phyloP scores from a whole-genome alignment of 2,329 filamentous ascomycete genomes.

The Sclerotinia minor region DNA sequence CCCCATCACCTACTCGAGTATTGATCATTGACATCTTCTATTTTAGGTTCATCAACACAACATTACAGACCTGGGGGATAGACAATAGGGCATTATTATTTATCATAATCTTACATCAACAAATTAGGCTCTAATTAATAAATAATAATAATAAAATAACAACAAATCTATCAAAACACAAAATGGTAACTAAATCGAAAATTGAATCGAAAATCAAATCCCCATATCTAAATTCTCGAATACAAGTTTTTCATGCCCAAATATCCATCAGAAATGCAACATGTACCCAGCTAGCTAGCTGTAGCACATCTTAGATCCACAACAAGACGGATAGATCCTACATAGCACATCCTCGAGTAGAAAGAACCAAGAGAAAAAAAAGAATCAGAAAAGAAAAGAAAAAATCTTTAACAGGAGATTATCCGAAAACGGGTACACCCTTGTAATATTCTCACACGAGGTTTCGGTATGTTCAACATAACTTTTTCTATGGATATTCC shows the following conservation, averaged over 20 bases:
- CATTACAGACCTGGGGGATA: not conserved
- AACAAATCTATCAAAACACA: not conserved
- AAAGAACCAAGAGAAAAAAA: not conserved
- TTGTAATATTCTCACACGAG: not conserved
- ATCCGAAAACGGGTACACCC: not conserved
- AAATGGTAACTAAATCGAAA: not conserved
- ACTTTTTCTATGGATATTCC: conserved; percentile 9
- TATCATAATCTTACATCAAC: not conserved
- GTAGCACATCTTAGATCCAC: conserved; percentile 2
- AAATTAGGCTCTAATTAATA: not conserved
- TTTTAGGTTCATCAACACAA: not conserved
- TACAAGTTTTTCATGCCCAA: conserved; percentile 17
- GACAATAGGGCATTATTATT: not conserved
- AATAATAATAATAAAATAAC: too few relatives aligned
- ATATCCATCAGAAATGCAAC: conserved; percentile 6
- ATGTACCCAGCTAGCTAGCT: not conserved
- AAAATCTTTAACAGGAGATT: not conserved
- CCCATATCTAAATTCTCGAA: conserved; percentile 8
- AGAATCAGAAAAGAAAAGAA: not conserved
- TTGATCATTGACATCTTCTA: not conserved
- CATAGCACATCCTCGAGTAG: not conserved
- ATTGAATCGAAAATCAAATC: conserved; percentile 7
- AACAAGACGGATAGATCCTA: not conserved
- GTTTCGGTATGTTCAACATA: conserved; percentile 1
- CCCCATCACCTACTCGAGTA: not conserved